A percentile compares a stretch with the other conserved stretches of the same genome.
phyloP scores from a whole-genome alignment of 75 land plant species.

The Larix kaempferi region DNA sequence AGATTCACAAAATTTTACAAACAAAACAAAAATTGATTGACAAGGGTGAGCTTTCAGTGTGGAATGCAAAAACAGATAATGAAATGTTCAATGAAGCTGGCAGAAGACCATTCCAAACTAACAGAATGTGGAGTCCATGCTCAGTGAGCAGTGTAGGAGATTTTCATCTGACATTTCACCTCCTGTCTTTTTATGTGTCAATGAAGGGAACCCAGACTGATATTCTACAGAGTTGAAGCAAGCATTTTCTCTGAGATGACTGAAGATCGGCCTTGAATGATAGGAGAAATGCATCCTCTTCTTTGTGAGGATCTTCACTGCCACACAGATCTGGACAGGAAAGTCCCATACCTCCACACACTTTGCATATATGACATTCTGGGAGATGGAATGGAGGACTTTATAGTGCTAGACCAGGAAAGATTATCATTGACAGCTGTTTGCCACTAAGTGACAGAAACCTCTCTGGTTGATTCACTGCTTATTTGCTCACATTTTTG shows the following conservation, averaged over 20 bases:
- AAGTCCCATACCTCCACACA: neutral
- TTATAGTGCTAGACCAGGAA: neutral
- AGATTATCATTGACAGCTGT: neutral
- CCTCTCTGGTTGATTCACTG: neutral
- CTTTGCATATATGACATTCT: neutral
- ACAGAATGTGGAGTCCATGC: neutral
- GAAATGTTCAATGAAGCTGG: neutral
- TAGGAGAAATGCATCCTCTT: neutral
- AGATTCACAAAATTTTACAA: constrained; percentile 11
- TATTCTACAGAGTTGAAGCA: neutral
- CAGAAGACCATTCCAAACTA: constrained; percentile 18
- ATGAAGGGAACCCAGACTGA: neutral
- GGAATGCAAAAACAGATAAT: too few species aligned
- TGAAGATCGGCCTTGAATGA: neutral
- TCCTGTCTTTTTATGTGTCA: neutral
- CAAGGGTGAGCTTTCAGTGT: too few species aligned
- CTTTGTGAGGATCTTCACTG: neutral
- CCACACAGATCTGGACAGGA: neutral
- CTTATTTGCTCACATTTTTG: neutral
- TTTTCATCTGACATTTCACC: neutral
- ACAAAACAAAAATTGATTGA: constrained; percentile 13
- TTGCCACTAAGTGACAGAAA: neutral
- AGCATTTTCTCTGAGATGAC: neutral
- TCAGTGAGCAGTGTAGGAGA: neutral
- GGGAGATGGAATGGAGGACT: neutral